Base-by-base conservation (phyloP, 805 yeast species). In the Pichia rugopelliculosa region DNA sequence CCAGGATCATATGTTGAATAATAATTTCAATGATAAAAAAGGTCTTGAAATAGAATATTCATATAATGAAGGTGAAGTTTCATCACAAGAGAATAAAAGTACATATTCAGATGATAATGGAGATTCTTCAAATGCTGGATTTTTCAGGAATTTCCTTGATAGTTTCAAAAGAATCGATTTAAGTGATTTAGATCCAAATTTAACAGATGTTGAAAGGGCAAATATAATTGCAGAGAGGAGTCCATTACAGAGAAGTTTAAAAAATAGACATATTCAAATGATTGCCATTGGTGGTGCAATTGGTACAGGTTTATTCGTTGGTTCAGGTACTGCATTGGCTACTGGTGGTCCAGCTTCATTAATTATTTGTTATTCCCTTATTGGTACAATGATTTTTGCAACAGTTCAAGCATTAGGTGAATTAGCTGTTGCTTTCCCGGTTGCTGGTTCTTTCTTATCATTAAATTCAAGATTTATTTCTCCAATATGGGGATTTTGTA, bases 241-340 rank as follows among this genome's bases (percentile, higher is more conserved):
- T 41, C 78, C 77, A 18, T 67, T 74, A 52, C 59, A 72, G 25
- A 66, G 82, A 48, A 59, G 69, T 7, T 68, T 81, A 40, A 77
- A 76, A 56, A 74, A 77, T 40, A 72, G 88, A 57, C 89, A 84
- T 60, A 62, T 84, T 57, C 80, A 82, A 49, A 80, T 84, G 87
- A 84, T 84, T 65, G 87, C 91, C 41, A 72, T 84, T 52, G 90
- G 90, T 54, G 88, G 90, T 38, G 75, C 83, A 50, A 83, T 85
- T 57, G 95, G 93, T 55, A 82, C 89, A 12, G 93, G 90, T 55
- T 70, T 86, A 44, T 78, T 87, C 49, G 82, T 86, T 33, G 86
- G 87, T 57, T 76, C 87, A 4, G 84, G 85, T 54, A 64, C 72
- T 18, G 74, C 85, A 1, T 65, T 84, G 44, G 56, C 72, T 15